Conservation (phyloP, 169 alveolate species). For the Plasmodium fragile region DNA sequence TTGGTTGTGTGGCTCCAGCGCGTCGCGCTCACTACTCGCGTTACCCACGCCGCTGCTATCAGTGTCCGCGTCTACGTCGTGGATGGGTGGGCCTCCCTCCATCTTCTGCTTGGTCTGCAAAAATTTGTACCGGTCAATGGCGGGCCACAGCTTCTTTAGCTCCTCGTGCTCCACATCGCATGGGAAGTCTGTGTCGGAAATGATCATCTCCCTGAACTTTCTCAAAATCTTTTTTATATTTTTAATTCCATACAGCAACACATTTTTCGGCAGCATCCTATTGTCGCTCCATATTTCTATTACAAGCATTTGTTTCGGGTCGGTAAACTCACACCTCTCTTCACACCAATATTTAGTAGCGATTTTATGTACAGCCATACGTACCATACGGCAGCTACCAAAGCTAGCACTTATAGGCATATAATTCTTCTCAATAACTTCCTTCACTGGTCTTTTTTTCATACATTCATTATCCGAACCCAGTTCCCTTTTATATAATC, state of each 20-base stretch:
- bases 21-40: not conserved
- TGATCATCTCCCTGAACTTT: constrained; percentile 67
- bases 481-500: constrained; percentile 85
- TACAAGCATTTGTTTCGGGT: constrained; percentile 89
- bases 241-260: constrained; percentile 77
- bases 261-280: constrained; percentile 79
- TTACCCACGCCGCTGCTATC: not conserved
- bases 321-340: constrained; percentile 83
- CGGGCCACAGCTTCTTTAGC: constrained; percentile 71
- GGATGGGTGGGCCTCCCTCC: constrained; percentile 76
- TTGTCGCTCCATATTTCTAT: constrained; percentile 88
- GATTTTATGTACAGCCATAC: constrained; percentile 91
- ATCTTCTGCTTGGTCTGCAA: constrained; percentile 53
- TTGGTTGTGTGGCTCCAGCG: not conserved
- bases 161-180: constrained; percentile 46
- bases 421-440: constrained; percentile 84
- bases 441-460: constrained; percentile 83
- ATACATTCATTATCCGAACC: constrained; percentile 86
- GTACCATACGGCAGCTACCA: constrained; percentile 89
- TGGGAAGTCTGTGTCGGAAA: constrained; percentile 39
- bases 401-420: constrained; percentile 86
- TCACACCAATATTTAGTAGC: constrained; percentile 88
- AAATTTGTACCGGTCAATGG: constrained; percentile 68
- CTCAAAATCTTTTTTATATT: constrained; percentile 70
- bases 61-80: constrained; percentile 41